Evolutionary conservation across 2,329 filamentous ascomycete species (phyloP).

Genomic region (Fusarium anthophilum): DNA sequence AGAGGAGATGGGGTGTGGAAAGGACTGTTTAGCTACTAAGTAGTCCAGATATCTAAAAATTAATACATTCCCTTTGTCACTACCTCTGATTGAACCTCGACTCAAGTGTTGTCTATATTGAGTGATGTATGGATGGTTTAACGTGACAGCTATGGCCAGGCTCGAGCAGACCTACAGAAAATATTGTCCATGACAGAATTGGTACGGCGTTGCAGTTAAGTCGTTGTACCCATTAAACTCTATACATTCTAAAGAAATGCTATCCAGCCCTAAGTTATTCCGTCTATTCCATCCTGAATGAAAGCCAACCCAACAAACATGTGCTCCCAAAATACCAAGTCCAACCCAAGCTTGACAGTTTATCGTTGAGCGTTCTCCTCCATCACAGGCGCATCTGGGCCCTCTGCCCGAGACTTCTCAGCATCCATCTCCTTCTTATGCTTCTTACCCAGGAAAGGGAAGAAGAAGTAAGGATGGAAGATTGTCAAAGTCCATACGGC

Average conservation of each 20-base stretch:
- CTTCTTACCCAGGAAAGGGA: slow-evolving; percentile 22
- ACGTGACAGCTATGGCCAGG: accelerated
- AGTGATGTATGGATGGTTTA: too few species aligned
- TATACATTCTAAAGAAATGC: background rate
- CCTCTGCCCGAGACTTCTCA: background rate
- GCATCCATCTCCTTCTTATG: background rate
- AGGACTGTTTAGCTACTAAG: background rate
- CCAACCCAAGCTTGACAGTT: background rate
- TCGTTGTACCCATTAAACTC: background rate
- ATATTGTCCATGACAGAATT: accelerated
- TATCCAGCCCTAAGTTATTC: background rate
- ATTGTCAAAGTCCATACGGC: slow-evolving; percentile 29
- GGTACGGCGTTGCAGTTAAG: accelerated
- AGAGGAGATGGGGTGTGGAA: background rate
- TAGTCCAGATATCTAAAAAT: background rate
- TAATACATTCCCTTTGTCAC: background rate
- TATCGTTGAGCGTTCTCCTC: background rate
- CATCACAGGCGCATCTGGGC: background rate
- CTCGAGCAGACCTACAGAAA: too few species aligned
- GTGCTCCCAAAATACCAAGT: background rate
- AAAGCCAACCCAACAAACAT: background rate
- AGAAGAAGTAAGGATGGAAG: slow-evolving; percentile 31
- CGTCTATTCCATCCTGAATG: background rate
- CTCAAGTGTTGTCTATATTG: background rate
- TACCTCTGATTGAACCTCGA: background rate